Conservation (phyloP, 1,284 basidiomycete genomes). For the Papiliotrema laurentii region DNA sequence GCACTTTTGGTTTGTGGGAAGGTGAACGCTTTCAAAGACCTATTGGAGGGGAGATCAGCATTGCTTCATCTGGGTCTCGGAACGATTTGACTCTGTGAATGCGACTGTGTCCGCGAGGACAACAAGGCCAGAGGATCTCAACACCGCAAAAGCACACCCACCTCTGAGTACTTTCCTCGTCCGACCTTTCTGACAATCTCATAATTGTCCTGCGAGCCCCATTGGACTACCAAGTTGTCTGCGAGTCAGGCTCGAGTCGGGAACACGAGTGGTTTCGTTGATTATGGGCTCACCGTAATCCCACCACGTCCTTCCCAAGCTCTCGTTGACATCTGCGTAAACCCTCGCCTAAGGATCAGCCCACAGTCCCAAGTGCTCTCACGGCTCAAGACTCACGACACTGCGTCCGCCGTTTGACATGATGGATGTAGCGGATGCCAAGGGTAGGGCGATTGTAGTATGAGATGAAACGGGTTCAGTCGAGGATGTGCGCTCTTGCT, state of each 20-base stretch:
- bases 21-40: constrained; percentile 97
- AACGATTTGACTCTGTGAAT: too few species aligned
- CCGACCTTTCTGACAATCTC: constrained; percentile 98
- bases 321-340: constrained; percentile 58
- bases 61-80: background rate
- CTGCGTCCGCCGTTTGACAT: constrained; percentile 20
- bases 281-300: constrained; percentile 54
- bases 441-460: too few species aligned
- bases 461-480: too few species aligned
- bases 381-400: constrained; percentile 24
- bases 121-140: too few species aligned
- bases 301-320: constrained; percentile 57
- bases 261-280: background rate
- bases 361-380: too few species aligned
- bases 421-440: background rate
- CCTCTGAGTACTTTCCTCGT: constrained; percentile 93
- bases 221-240: constrained; percentile 90
- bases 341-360: constrained; percentile 50
- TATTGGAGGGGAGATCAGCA: constrained; percentile 44
- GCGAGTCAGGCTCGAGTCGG: constrained; percentile 6
- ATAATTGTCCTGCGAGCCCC: constrained; percentile 96
- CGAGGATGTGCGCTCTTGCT: too few species aligned
- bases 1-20: constrained; percentile 88
- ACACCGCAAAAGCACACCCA: constrained; percentile 51
- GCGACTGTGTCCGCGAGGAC: too few species aligned